Conservation (phyloP, 495 filamentous ascomycete species). For the Lindgomyces ingoldianus region DNA sequence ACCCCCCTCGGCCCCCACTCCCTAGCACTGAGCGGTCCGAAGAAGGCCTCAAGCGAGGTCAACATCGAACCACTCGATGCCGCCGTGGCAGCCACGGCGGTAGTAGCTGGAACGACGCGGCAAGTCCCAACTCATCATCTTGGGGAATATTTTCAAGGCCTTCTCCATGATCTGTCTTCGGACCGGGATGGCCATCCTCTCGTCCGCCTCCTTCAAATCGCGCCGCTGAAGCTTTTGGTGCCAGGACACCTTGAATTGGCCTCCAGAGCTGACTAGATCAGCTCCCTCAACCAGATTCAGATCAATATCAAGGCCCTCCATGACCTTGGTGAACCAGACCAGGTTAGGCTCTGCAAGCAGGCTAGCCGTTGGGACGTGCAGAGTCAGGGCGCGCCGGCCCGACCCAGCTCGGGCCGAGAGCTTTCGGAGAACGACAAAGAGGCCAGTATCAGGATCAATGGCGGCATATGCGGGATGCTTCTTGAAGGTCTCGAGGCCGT, state of each 20-base stretch:
- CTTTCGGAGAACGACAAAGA: constrained; percentile 20
- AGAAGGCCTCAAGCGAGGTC: too few relatives aligned
- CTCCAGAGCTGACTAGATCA: background rate
- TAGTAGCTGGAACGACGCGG: too few relatives aligned
- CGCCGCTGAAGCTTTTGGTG: constrained; percentile 7
- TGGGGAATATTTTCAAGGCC: background rate
- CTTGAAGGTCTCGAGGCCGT: background rate
- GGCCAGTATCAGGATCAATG: background rate
- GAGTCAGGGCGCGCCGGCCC: background rate
- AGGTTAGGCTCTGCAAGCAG: constrained; percentile 6
- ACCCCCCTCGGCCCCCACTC: too few relatives aligned
- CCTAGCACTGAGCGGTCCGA: too few relatives aligned
- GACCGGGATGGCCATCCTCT: background rate
- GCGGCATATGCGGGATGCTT: background rate
- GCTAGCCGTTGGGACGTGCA: constrained; percentile 11
- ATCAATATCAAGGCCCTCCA: constrained; percentile 4
- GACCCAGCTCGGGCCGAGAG: background rate
- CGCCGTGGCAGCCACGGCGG: too few relatives aligned
- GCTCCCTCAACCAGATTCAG: constrained; percentile 14
- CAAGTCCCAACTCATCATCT: too few relatives aligned
- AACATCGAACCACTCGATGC: too few relatives aligned
- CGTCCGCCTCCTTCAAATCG: background rate
- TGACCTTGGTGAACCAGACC: constrained; percentile 17
- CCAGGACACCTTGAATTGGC: background rate
- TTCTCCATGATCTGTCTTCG: background rate